Conservation (phyloP, 140 eudicot genomes). For the Bidens hawaiensis region DNA sequence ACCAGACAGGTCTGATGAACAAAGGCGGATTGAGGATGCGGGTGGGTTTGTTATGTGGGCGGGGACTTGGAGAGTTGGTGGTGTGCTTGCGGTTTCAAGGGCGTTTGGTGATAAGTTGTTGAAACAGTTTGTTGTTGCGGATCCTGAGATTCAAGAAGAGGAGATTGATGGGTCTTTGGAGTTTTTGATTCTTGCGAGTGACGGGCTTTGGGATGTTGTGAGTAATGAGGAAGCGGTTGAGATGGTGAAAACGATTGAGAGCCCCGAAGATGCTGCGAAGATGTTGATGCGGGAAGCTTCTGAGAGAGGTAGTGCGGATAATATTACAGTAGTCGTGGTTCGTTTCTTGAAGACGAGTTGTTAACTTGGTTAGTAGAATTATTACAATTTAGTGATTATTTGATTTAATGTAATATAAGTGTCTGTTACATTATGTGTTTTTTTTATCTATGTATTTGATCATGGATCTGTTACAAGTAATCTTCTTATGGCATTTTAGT, state of each 20-base stretch:
- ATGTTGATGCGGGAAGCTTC: constrained; percentile 73
- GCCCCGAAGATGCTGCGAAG: constrained; percentile 81
- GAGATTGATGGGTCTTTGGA: constrained; percentile 67
- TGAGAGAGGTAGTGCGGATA: constrained; percentile 79
- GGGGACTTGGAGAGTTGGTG: too few species aligned
- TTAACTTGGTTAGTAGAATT: not conserved
- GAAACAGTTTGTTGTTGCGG: constrained; percentile 95
- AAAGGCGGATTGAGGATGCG: too few species aligned
- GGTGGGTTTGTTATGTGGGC: too few species aligned
- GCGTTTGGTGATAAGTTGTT: too few species aligned
- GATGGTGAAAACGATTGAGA: constrained; percentile 56
- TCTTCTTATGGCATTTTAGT: not conserved
- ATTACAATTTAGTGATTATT: constrained; percentile 2
- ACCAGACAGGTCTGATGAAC: too few species aligned
- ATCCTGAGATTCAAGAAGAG: constrained; percentile 87
- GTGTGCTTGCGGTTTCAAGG: too few species aligned
- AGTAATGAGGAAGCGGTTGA: constrained; percentile 87
- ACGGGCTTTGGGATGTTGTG: constrained; percentile 93
- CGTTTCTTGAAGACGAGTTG: constrained; percentile 43
- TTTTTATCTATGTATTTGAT: constrained; percentile 5
- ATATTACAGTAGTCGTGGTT: constrained; percentile 64
- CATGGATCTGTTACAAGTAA: not conserved
- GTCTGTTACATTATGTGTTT: constrained; percentile 1
- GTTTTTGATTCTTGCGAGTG: constrained; percentile 86
- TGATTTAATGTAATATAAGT: not conserved